phyloP scores from a whole-genome alignment of 2,329 filamentous ascomycete genomes.

The Nothophoma quercina region DNA sequence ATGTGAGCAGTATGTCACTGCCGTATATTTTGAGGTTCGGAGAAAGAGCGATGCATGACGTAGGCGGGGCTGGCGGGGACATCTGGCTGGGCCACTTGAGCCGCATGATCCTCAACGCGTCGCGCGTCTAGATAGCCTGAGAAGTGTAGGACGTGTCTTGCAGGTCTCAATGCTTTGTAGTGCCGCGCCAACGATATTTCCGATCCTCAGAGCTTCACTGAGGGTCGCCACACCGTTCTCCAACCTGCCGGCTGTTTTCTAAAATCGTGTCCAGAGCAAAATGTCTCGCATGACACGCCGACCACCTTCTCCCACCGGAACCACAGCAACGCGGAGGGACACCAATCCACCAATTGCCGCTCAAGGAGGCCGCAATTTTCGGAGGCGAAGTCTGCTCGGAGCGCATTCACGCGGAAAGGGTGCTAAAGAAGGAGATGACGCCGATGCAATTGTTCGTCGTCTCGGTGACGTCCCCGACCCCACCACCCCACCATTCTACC shows the following conservation, averaged over 20 bases:
- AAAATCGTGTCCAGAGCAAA: not conserved
- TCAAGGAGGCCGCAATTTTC: constrained; percentile 8
- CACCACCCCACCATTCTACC: constrained; percentile 20
- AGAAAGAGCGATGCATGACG: constrained; percentile 16
- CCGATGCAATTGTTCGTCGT: constrained; percentile 21
- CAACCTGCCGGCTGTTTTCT: not conserved
- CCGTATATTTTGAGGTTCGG: not conserved
- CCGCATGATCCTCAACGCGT: constrained; percentile 7
- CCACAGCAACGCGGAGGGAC: constrained; percentile 1
- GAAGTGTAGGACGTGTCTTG: too few relatives aligned
- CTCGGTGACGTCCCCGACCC: constrained; percentile 32
- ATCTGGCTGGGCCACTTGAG: not conserved
- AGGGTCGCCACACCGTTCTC: too few relatives aligned
- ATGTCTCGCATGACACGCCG: constrained; percentile 5
- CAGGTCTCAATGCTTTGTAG: too few relatives aligned
- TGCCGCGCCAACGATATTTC: too few relatives aligned
- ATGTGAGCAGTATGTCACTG: constrained; percentile 2
- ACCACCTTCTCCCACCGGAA: not conserved
- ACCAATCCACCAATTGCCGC: constrained; percentile 6
- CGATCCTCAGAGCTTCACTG: not conserved
- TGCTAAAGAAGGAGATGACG: constrained; percentile 18
- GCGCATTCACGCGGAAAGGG: constrained; percentile 3
- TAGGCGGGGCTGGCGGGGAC: not conserved
- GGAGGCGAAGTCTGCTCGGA: constrained; percentile 5
- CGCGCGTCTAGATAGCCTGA: not conserved